phyloP scores from a whole-genome alignment of 495 filamentous ascomycete species.

The Aspergillus avenaceus region DNA sequence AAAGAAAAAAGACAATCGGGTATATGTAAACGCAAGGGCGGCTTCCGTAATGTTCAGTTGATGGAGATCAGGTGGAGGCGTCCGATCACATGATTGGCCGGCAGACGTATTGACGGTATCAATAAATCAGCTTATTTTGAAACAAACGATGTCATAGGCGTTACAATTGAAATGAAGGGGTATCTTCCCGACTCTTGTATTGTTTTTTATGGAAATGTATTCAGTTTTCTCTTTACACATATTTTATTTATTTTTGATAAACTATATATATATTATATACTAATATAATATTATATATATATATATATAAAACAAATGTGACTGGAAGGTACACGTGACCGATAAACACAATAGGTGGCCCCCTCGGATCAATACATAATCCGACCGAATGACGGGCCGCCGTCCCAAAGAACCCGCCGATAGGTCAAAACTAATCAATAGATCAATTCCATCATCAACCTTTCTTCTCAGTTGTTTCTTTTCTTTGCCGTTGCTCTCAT shows the following conservation, averaged over 20 bases:
- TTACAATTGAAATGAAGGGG: neutral
- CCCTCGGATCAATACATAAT: constrained; percentile 7
- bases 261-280: too few relatives aligned
- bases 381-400: constrained; percentile 15
- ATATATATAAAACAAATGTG: too few relatives aligned
- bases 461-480: neutral
- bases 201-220: too few relatives aligned
- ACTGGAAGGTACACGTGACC: constrained; percentile 10
- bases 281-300: too few relatives aligned
- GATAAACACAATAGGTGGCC: constrained; percentile 16
- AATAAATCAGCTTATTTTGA: neutral
- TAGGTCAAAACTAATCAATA: neutral
- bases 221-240: too few relatives aligned
- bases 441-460: too few relatives aligned
- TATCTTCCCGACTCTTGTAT: too few relatives aligned
- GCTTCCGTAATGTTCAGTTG: too few relatives aligned
- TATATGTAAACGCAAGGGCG: too few relatives aligned
- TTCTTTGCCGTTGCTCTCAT: neutral
- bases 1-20: too few relatives aligned
- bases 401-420: constrained; percentile 6
- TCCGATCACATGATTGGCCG: constrained; percentile 14
- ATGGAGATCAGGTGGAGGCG: constrained; percentile 10
- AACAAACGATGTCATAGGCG: neutral
- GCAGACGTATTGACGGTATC: neutral
- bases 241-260: too few relatives aligned